These are phyloP conservation scores for Mimosa pudica DNA, from an alignment of 306 rosid species.

Conservation along the genomic window DNA sequence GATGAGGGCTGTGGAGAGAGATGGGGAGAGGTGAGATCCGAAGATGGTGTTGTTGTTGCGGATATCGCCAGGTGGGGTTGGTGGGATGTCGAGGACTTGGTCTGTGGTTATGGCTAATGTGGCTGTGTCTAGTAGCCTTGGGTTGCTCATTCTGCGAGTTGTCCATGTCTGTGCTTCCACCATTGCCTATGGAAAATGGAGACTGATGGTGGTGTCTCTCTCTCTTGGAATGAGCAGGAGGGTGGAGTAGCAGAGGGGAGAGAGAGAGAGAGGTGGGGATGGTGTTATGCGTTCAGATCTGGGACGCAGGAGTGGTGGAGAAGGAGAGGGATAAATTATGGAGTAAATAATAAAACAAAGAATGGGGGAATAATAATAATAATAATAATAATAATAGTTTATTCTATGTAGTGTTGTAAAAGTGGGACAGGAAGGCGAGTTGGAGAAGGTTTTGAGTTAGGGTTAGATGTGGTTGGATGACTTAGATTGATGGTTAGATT, in stretches of 20 bases:
- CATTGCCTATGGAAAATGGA: background rate
- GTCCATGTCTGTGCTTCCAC: slow-evolving; percentile 29
- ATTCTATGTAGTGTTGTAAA: no score
- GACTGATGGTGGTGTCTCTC: background rate
- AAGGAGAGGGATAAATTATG: background rate
- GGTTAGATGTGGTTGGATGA: no score
- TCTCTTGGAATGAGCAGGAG: no score
- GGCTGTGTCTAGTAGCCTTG: slow-evolving; percentile 48
- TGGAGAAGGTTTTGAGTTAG: no score
- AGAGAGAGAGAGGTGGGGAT: background rate
- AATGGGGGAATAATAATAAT: background rate
- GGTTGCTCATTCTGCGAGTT: slow-evolving; percentile 74
- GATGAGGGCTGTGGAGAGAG: slow-evolving; percentile 46
- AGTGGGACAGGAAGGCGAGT: no score
- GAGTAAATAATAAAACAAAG: background rate
- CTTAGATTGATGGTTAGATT: no score
- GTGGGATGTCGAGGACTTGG: slow-evolving; percentile 70
- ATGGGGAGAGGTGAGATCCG: slow-evolving; percentile 48
- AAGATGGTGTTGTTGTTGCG: slow-evolving; percentile 39
- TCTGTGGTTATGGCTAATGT: slow-evolving; percentile 30
- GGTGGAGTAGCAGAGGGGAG: background rate
- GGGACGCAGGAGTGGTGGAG: background rate
- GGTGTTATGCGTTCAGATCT: background rate
- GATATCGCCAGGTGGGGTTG: slow-evolving; percentile 63
- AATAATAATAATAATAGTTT: no score